phyloP scores from a whole-genome alignment of 2,329 filamentous ascomycete genomes.

The Zarea fungicola region DNA sequence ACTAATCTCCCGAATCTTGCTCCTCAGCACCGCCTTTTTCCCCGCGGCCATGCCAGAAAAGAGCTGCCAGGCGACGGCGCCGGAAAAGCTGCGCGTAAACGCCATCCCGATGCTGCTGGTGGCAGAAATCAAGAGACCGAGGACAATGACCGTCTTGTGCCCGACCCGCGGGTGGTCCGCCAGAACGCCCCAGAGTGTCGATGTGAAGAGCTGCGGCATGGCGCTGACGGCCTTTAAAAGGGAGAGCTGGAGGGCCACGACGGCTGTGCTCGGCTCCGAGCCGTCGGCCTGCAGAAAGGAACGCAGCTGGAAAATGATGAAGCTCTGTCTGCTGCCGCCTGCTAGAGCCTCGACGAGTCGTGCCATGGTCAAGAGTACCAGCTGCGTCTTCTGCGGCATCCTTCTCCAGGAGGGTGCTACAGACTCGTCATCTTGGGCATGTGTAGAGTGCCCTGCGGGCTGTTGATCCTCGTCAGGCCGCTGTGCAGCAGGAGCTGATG shows the following conservation, averaged over 20 bases:
- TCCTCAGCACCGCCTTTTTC: background rate
- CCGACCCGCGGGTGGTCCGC: no score
- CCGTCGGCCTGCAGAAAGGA: background rate
- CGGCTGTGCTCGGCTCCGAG: background rate
- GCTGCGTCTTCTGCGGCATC: no score
- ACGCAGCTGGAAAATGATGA: background rate
- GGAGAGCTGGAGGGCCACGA: background rate
- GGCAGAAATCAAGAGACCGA: no score
- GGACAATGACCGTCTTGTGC: no score
- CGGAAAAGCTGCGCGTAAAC: no score
- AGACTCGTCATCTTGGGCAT: no score
- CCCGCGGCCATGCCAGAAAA: background rate
- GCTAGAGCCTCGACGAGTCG: background rate
- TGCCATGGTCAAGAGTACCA: no score
- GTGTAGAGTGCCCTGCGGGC: no score
- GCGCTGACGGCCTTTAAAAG: background rate
- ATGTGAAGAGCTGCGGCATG: background rate
- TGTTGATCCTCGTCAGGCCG: no score
- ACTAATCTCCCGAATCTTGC: background rate
- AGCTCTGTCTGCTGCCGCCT: background rate
- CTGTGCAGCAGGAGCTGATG: no score
- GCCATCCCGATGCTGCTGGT: no score
- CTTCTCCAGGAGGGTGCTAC: no score
- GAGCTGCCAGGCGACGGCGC: background rate
- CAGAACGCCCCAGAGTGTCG: background rate